phyloP scores from a whole-genome alignment of 495 filamentous ascomycete genomes.

The Umbilicaria muhlenbergii region DNA sequence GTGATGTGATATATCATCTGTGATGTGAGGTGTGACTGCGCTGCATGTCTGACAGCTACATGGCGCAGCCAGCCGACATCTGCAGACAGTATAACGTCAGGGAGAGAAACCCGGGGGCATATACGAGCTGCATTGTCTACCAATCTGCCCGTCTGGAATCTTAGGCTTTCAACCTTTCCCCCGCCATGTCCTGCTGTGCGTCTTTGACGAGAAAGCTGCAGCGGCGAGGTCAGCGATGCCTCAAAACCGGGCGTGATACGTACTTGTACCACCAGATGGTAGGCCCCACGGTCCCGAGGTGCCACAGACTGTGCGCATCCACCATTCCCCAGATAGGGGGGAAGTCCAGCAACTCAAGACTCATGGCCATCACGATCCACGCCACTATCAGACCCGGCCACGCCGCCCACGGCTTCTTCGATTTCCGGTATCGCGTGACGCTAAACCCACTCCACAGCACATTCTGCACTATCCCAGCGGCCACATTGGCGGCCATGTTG shows the following conservation, averaged over 20 bases:
- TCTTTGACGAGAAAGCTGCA: slow-evolving; percentile 65
- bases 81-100: too few species aligned
- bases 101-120: too few species aligned
- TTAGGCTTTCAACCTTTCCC: slow-evolving; percentile 33
- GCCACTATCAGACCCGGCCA: slow-evolving; percentile 90
- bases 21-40: too few species aligned
- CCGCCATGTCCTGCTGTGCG: slow-evolving; percentile 55
- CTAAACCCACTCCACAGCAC: slow-evolving; percentile 77
- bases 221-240: slow-evolving; percentile 5
- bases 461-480: slow-evolving; percentile 66
- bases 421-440: slow-evolving; percentile 51
- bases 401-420: slow-evolving; percentile 58
- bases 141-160: too few species aligned
- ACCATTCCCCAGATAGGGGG: slow-evolving; percentile 67
- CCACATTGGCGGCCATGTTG: slow-evolving; percentile 93
- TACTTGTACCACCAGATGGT: slow-evolving; percentile 92
- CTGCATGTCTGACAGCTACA: too few species aligned
- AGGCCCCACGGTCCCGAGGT: slow-evolving; percentile 79
- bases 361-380: slow-evolving; percentile 88
- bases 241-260: slow-evolving; percentile 24
- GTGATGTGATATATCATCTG: too few species aligned
- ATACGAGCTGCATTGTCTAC: too few species aligned
- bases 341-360: slow-evolving; percentile 88
- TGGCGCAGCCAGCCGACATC: too few species aligned
- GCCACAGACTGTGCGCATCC: slow-evolving; percentile 95